Evolutionary conservation across 2,329 filamentous ascomycete genomes (phyloP), one percentile per base, ranked within the genome.

Genomic region (Arthrinium phaeospermum): DNA sequence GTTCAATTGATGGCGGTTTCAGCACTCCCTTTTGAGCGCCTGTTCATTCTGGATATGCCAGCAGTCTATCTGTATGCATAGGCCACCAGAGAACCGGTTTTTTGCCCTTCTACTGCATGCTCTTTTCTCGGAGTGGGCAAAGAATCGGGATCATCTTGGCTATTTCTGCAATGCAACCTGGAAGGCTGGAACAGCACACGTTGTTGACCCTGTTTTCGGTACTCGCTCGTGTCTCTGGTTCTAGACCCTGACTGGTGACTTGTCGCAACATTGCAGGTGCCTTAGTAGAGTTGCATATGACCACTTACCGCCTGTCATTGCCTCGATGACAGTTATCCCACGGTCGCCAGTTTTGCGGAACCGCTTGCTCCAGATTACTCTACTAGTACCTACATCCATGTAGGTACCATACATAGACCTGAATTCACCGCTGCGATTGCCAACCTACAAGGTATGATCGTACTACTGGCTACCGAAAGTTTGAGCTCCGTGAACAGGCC

Each of bases 101-200:
- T 61, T 61, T 61, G 22, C 27, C 12, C 30, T 37, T 61, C 30
- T 61, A 37, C 34, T 61, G 53, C 34, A 61, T 19, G 19, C 27
- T 3, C 49, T 53, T 61, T 34, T 37, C 16, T 37, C 53, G 24
- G 30, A 61, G 53, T 19, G 53, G 30, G 7, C 13, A 16, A 41
- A 10, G 22, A 64, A 64, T 64, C 57, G 57, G 57, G 57, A 64
- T 64, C 19, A 64, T 64, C 57, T 64, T 64, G 57, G 57, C 57
- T 22, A 64, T 8, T 64, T 64, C 57, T 64, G 57, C 57, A 64
- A 64, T 64, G 57, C 57, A 41, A 64, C 57, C 57, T 64, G 57
- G 57, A 41, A 41, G 41, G 34, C 57, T 64, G 57, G 57, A 41
- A 37, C 53, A 37, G 53, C 34, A 34, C 53, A 61, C 53, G 53